Base-by-base conservation (phyloP, 805 yeast species). In the Saccharomyces paradoxus region DNA sequence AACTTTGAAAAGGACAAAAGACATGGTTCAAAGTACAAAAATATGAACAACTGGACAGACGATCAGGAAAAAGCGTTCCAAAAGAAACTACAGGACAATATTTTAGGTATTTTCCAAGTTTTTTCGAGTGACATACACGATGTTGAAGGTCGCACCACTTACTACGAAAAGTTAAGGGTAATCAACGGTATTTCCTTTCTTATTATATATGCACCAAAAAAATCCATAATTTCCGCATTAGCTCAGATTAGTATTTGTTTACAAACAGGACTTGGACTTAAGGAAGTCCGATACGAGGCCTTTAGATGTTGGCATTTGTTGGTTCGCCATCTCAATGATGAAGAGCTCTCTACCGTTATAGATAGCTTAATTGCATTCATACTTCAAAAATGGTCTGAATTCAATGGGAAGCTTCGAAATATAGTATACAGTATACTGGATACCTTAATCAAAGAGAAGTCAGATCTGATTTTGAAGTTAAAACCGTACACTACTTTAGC, bases 201-300 rank as follows among this genome's bases (percentile, higher is more conserved):
- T 26, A 81, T 87, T 6, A 74, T 77, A 47, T 56, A 63, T 53
- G 69, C 82, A 1, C 72, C 82, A 1, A 78, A 78, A 5, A 72
- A 76, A 27, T 75, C 83, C 14, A 79, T 87, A 30, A 78, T 81
- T 4, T 80, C 87, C 1, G 88, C 89, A 0, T 69, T 87, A 37
- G 95, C 96, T 0, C 98, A 91, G 65, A 81, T 92, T 4, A 85
- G 89, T 56, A 86, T 96, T 1, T 87, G 96, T 61, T 71, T 92
- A 12, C 96, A 89, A 64, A 83, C 90, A 1, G 84, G 92, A 0
- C 69, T 91, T 24, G 90, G 84, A 44, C 79, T 78, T 21, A 71
- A 77, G 0, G 82, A 81, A 26, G 75, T 90, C 13, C 84, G 84
- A 56, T 72, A 72, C 14, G 78, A 79, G 44, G 81, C 92, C 0